A percentile compares a stretch with the other conserved stretches of the same genome.
Evolutionary conservation across 2,329 filamentous ascomycete genomes (phyloP).

Genomic region (Cladophialophora bantiana): DNA sequence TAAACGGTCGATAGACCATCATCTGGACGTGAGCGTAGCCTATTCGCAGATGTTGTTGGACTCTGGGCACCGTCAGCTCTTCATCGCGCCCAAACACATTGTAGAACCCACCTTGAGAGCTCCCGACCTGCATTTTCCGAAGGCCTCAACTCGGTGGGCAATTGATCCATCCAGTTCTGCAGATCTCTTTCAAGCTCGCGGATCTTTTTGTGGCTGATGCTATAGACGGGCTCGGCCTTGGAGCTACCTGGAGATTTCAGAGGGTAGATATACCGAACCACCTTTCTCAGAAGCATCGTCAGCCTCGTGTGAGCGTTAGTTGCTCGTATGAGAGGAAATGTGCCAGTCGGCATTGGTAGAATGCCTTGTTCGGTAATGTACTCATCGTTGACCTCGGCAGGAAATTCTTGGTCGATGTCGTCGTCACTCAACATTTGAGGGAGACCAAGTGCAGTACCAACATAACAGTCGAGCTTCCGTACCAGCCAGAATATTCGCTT

Average conservation of each 20-base stretch:
- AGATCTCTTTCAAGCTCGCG: slow-evolving; percentile 69
- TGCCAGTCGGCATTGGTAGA: slow-evolving; percentile 61
- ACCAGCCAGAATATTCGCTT: slow-evolving; percentile 67
- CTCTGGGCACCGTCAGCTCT: slow-evolving; percentile 47
- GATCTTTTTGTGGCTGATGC: slow-evolving; percentile 69
- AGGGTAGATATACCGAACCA: slow-evolving; percentile 69
- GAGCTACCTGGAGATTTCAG: slow-evolving; percentile 53
- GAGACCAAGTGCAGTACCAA: slow-evolving; percentile 57
- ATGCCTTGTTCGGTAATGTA: slow-evolving; percentile 56
- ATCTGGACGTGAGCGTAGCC: slow-evolving; percentile 70
- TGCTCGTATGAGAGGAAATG: slow-evolving; percentile 64
- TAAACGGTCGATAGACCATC: slow-evolving; percentile 69
- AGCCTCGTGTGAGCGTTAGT: slow-evolving; percentile 67
- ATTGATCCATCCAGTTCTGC: slow-evolving; percentile 67
- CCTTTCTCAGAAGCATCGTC: slow-evolving; percentile 65
- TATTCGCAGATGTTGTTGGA: slow-evolving; percentile 67
- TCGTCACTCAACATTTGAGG: slow-evolving; percentile 58
- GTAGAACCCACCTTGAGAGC: slow-evolving; percentile 70
- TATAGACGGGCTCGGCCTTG: slow-evolving; percentile 63
- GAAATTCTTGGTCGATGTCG: slow-evolving; percentile 59
- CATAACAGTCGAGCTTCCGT: slow-evolving; percentile 59
- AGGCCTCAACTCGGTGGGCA: slow-evolving; percentile 80
- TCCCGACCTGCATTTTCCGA: slow-evolving; percentile 77
- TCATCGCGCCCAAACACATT: slow-evolving; percentile 40
- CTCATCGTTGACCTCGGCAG: slow-evolving; percentile 55